Evolutionary conservation across 2,329 filamentous ascomycete species (phyloP), one percentile per base, ranked within the genome.

Genomic region (Cytospora mali): DNA sequence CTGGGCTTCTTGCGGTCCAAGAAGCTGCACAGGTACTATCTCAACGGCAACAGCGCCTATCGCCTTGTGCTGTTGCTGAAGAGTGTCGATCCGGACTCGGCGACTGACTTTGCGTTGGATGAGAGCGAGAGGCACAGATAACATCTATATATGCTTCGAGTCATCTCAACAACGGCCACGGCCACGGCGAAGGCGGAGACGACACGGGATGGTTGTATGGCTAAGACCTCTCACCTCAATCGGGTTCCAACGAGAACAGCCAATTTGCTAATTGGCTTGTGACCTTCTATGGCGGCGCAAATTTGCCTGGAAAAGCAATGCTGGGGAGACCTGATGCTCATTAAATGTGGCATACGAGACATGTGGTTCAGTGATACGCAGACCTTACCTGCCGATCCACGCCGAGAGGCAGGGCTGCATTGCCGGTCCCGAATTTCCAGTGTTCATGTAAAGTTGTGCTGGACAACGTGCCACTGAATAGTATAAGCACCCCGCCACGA

Each of bases 31-130:
- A 84, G 95, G 50, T 99, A 99, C 73, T 99, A 99, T 70, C 79
- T 99, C 48, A 99, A 98, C 72, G 95, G 95, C 13, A 99, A 92
- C 73, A 96, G 93, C 61, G 95, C 95, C 2, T 99, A 95, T 74
- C 84, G 95, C 49, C 80, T 99, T 57, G 88, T 98, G 7, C 76
- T 99, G 42, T 89, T 93, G 66, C 78, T 97, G 58, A 93, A 90
- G 72, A 70, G 77, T 3, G 67, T 78, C 42, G 79, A 82, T 54
- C 70, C 75, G 3, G 79, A 81, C 56, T 71, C 72, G 7, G 71
- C 71, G 4, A 68, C 73, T 9, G 75, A 76, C 51, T 65, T 72
- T 33, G 75, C 73, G 3, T 71, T 75, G 25, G 74, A 75, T 27
- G 74, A 72, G 1, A 64, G 66, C 2, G 72, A 72, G 27, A 46